These are phyloP conservation scores for Pyricularia pennisetigena DNA, from an alignment of 2,329 filamentous ascomycete genomes.

Conservation along the genomic window DNA sequence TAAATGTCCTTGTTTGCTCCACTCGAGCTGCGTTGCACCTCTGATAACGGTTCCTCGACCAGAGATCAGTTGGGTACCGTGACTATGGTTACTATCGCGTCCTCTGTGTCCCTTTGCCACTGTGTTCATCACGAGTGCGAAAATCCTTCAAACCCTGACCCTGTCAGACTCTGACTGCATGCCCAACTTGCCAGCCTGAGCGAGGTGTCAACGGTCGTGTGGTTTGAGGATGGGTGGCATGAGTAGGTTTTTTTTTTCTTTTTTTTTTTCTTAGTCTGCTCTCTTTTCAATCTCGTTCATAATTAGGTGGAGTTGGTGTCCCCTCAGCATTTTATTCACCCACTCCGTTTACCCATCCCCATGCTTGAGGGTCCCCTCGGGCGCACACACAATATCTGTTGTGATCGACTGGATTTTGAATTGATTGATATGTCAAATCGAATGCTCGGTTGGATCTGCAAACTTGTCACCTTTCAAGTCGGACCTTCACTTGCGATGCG, in stretches of 20 bases:
- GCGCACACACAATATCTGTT: too few species aligned
- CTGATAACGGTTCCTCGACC: neutral
- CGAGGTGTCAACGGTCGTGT: neutral
- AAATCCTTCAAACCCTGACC: neutral
- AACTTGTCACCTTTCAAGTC: neutral
- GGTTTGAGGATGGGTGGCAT: neutral
- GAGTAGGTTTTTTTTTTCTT: neutral
- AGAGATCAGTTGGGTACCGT: neutral
- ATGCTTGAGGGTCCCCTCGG: too few species aligned
- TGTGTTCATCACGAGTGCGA: neutral
- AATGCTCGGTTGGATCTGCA: too few species aligned
- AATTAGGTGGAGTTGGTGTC: too few species aligned
- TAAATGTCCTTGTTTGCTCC: neutral
- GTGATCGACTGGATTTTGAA: too few species aligned
- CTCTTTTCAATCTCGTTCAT: too few species aligned
- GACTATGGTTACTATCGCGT: neutral
- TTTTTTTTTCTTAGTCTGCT: too few species aligned
- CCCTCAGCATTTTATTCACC: too few species aligned
- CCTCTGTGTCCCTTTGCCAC: neutral
- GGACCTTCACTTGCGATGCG: neutral
- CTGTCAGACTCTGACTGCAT: neutral
- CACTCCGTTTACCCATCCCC: too few species aligned
- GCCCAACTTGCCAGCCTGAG: neutral
- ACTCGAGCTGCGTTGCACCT: neutral
- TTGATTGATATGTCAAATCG: too few species aligned